These are phyloP conservation scores for Harringtonia lauricola DNA, from an alignment of 2,329 filamentous ascomycete species.

Conservation along the genomic window DNA sequence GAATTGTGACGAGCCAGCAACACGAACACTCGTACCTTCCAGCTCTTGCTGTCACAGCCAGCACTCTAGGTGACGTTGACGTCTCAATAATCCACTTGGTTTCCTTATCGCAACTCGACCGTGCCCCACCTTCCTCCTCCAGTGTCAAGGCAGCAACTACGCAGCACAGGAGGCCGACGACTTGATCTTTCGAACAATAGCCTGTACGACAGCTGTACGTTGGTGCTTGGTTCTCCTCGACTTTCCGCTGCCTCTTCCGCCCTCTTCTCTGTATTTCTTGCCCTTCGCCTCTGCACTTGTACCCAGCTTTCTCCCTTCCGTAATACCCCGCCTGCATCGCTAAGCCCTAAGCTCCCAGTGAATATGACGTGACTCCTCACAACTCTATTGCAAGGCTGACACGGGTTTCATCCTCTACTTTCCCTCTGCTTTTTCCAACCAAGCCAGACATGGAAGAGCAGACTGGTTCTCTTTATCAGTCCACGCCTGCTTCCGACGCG, in stretches of 20 bases:
- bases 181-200: background rate
- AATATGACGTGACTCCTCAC: slow-evolving; percentile 5
- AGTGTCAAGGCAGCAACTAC: too few relatives aligned
- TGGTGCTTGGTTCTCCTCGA: background rate
- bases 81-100: too few relatives aligned
- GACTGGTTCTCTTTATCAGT: slow-evolving; percentile 7
- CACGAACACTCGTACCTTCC: too few relatives aligned
- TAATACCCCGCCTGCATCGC: background rate
- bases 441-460: slow-evolving; percentile 11
- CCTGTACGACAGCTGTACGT: background rate
- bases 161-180: too few relatives aligned
- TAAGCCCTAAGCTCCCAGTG: slow-evolving; percentile 1
- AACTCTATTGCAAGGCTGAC: slow-evolving; percentile 10
- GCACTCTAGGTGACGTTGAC: too few relatives aligned
- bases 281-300: too few relatives aligned
- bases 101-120: background rate
- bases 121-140: background rate
- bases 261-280: background rate
- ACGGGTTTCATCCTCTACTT: background rate
- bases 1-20: too few relatives aligned
- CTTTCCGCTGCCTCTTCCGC: background rate
- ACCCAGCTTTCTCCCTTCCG: background rate
- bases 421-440: background rate
- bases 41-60: too few relatives aligned
- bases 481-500: background rate